Percentiles rank a stretch among this genome's conserved stretches.
phyloP scores from a whole-genome alignment of 2,329 filamentous ascomycete genomes.

The Fusarium poae region DNA sequence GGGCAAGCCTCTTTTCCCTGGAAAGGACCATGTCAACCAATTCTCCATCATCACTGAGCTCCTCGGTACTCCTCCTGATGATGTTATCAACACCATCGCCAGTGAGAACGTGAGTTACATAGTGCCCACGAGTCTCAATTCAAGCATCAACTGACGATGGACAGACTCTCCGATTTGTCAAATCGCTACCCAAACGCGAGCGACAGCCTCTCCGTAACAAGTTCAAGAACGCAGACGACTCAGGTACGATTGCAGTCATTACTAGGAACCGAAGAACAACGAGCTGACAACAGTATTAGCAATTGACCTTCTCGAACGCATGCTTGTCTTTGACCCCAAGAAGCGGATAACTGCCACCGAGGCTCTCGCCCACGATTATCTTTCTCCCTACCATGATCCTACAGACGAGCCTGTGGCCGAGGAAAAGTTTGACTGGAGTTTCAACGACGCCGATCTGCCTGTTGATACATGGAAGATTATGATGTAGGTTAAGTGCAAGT shows the following conservation, averaged over 20 bases:
- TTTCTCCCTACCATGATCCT: slow-evolving; percentile 96
- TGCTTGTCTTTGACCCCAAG: slow-evolving; percentile 99
- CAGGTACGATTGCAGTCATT: slow-evolving; percentile 68
- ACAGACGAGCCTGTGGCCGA: slow-evolving; percentile 95
- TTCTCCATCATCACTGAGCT: slow-evolving; percentile 99
- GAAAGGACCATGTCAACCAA: slow-evolving; percentile 99
- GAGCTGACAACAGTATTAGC: slow-evolving; percentile 63
- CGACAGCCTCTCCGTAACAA: slow-evolving; percentile 87
- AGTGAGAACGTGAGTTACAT: slow-evolving; percentile 88
- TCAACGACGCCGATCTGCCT: slow-evolving; percentile 96
- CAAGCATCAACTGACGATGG: slow-evolving; percentile 34
- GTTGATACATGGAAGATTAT: slow-evolving; percentile 99
- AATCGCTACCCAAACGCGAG: slow-evolving; percentile 95
- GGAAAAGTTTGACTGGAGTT: slow-evolving; percentile 99
- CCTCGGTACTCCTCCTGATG: slow-evolving; percentile 93
- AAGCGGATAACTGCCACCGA: slow-evolving; percentile 90
- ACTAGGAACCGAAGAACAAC: neutral
- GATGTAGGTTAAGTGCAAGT: slow-evolving; percentile 76
- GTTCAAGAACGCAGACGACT: slow-evolving; percentile 93
- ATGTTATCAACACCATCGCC: slow-evolving; percentile 98
- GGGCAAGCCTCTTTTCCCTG: slow-evolving; percentile 97
- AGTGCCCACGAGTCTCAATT: neutral
- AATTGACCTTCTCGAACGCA: slow-evolving; percentile 92
- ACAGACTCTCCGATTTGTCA: slow-evolving; percentile 94
- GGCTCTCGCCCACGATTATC: slow-evolving; percentile 91